Evolutionary conservation across 331 rosid species (phyloP).

Genomic region (Rosa hybrid): DNA sequence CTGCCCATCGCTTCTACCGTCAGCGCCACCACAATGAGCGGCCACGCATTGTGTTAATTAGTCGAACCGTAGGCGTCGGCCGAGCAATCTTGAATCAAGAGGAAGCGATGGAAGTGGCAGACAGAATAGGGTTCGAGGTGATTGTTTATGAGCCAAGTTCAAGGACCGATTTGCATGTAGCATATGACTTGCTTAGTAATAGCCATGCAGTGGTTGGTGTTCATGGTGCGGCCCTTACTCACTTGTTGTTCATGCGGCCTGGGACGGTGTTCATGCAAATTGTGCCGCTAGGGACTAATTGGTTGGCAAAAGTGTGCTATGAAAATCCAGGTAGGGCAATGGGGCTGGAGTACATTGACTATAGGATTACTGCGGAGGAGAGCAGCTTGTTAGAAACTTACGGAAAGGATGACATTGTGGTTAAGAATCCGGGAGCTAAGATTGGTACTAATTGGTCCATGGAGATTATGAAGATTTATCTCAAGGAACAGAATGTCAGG

Average conservation of each 20-base stretch:
- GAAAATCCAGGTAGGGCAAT: conserved; percentile 33
- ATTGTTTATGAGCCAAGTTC: conserved; percentile 32
- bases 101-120: conserved; percentile 23
- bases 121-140: conserved; percentile 48
- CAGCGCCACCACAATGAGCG: not conserved
- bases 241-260: conserved; percentile 43
- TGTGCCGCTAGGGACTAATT: conserved; percentile 51
- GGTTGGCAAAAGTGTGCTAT: conserved; percentile 38
- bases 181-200: conserved; percentile 29
- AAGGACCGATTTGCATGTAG: conserved; percentile 5
- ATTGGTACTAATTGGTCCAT: conserved; percentile 22
- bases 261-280: conserved; percentile 50
- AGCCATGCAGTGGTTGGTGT: conserved; percentile 66
- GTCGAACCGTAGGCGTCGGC: conserved; percentile 27
- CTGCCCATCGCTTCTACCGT: too few species aligned
- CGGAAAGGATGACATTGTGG: conserved; percentile 32
- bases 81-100: conserved; percentile 40
- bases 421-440: conserved; percentile 36
- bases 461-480: conserved; percentile 28
- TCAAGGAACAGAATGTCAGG: conserved; percentile 49
- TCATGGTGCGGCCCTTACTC: conserved; percentile 73
- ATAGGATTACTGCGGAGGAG: conserved; percentile 49
- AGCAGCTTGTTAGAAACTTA: conserved; percentile 50
- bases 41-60: conserved; percentile 35
- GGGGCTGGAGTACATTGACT: conserved; percentile 51